Evolutionary conservation across 345 rosid species (phyloP).

Genomic region (Raphanus sativus): DNA sequence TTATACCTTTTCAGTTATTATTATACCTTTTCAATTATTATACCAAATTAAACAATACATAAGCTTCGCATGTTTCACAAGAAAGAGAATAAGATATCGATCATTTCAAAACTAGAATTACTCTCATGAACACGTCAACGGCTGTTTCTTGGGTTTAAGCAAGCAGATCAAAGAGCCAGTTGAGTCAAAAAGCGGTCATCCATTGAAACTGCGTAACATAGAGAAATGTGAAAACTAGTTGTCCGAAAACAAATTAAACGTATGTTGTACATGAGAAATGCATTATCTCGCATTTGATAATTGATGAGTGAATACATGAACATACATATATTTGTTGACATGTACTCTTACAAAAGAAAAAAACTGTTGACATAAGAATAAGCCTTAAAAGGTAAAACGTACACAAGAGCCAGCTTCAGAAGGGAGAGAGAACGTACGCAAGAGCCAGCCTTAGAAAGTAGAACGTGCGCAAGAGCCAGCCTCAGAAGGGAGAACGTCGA

Average conservation of each 20-base stretch:
- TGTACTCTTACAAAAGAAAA: too few species aligned
- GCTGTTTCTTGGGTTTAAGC: not conserved
- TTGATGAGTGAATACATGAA: not conserved
- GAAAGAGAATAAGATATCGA: not conserved
- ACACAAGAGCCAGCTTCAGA: not conserved
- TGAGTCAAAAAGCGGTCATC: not conserved
- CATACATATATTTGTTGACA: not conserved
- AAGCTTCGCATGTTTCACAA: not conserved
- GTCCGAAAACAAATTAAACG: not conserved
- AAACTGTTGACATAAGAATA: too few species aligned
- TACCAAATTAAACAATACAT: too few species aligned
- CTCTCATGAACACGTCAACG: not conserved
- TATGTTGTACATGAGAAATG: not conserved
- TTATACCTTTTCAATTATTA: too few species aligned
- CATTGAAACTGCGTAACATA: not conserved
- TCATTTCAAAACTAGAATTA: not conserved
- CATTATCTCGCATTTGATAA: not conserved
- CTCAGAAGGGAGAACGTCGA: not conserved
- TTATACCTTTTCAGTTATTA: too few species aligned
- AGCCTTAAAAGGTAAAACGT: not conserved
- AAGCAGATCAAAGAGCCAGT: not conserved
- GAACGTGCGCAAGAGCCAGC: not conserved
- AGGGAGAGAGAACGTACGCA: too few species aligned
- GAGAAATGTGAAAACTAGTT: not conserved
- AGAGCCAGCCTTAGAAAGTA: not conserved